phyloP scores from a whole-genome alignment of 2,329 filamentous ascomycete genomes.

The Apiospora pterosperma region DNA sequence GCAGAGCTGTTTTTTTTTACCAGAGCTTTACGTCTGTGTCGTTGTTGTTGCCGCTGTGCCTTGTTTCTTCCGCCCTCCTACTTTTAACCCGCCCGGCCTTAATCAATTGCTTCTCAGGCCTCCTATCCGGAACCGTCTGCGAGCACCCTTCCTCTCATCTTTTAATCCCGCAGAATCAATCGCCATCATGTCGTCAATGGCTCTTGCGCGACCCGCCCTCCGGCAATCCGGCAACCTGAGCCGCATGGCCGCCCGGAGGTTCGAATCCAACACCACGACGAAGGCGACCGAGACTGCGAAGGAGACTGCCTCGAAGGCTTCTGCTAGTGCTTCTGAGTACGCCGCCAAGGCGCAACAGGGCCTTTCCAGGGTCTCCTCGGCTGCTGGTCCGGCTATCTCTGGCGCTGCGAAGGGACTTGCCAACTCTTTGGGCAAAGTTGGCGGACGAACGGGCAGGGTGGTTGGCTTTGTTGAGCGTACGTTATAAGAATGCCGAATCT shows the following conservation, averaged over 20 bases:
- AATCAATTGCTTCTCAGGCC: constrained; percentile 11
- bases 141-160: constrained; percentile 1
- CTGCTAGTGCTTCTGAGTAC: constrained; percentile 41
- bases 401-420: constrained; percentile 67
- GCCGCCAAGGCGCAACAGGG: constrained; percentile 73
- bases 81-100: background rate
- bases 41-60: background rate
- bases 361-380: constrained; percentile 74
- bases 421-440: constrained; percentile 69
- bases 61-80: constrained; percentile 1
- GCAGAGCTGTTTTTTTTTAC: constrained; percentile 5
- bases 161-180: constrained; percentile 3
- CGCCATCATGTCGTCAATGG: constrained; percentile 23
- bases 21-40: background rate
- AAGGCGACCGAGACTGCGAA: constrained; percentile 43
- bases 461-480: constrained; percentile 83
- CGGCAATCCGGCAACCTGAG: constrained; percentile 23
- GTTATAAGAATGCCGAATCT: constrained; percentile 32
- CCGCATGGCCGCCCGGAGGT: constrained; percentile 48
- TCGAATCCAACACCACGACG: constrained; percentile 55
- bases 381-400: constrained; percentile 74
- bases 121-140: constrained; percentile 7
- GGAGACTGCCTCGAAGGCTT: constrained; percentile 30
- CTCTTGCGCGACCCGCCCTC: constrained; percentile 27
- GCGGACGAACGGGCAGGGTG: constrained; percentile 77